phyloP scores from a whole-genome alignment of 257 asterid genomes.

The Lavandula angustifolia region DNA sequence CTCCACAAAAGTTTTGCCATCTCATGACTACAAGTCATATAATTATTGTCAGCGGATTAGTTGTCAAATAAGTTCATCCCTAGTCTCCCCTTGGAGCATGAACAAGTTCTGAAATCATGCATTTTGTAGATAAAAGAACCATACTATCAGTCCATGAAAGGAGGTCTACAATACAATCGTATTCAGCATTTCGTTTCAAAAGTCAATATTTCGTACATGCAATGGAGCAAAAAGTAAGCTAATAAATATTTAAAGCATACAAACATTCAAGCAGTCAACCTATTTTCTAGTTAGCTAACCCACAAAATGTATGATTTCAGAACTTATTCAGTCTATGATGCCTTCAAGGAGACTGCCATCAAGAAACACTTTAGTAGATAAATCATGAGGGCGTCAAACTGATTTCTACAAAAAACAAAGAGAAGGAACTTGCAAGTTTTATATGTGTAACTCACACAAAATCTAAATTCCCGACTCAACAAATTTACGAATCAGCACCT shows the following conservation, averaged over 20 bases:
- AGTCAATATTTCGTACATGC: conserved; percentile 12
- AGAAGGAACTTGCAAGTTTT: background rate
- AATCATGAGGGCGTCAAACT: background rate
- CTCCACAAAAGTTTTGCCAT: background rate
- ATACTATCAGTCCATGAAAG: background rate
- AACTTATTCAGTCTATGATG: conserved; percentile 12
- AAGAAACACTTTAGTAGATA: background rate
- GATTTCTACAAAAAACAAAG: background rate
- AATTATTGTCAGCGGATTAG: background rate
- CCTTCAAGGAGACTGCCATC: conserved; percentile 12
- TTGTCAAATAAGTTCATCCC: background rate
- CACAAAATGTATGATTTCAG: conserved; percentile 6
- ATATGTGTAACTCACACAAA: background rate
- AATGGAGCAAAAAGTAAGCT: background rate
- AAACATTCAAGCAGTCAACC: conserved; percentile 2
- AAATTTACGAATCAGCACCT: conserved; percentile 10
- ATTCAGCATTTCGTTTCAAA: conserved; percentile 5
- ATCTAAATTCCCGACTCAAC: background rate
- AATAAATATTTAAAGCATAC: background rate
- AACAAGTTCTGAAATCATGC: background rate
- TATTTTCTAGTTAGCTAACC: conserved; percentile 8
- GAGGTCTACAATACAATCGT: conserved; percentile 19
- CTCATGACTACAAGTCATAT: conserved; percentile 4
- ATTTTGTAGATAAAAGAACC: background rate
- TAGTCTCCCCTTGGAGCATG: conserved; percentile 6